Evolutionary conservation across 2,329 filamentous ascomycete species (phyloP).

Genomic region (Ceratocystis destructans): DNA sequence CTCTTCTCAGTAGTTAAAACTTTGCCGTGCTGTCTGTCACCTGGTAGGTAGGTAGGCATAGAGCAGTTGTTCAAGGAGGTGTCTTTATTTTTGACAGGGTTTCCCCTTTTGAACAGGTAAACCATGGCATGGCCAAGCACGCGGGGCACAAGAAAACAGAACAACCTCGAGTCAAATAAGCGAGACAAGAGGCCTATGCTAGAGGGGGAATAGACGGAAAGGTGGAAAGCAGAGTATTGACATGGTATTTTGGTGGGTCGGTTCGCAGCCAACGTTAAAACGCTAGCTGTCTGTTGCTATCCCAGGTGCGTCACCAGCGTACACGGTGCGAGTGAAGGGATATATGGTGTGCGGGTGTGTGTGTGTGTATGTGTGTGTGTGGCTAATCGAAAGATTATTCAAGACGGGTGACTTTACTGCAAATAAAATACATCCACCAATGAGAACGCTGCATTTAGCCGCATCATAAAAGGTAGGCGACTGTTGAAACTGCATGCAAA

Average conservation of each 20-base stretch:
- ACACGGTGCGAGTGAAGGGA: too few species aligned
- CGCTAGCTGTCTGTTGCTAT: too few species aligned
- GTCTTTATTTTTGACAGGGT: background rate
- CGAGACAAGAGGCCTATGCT: background rate
- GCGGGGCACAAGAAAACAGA: background rate
- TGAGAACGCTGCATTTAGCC: background rate
- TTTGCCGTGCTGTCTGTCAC: too few species aligned
- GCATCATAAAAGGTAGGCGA: background rate
- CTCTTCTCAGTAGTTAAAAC: too few species aligned
- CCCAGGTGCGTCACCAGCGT: too few species aligned
- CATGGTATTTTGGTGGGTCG: too few species aligned
- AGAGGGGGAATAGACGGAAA: background rate
- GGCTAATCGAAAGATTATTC: too few species aligned
- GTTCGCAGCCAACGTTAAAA: background rate
- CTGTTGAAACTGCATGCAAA: conserved; percentile 4
- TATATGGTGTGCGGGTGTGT: too few species aligned
- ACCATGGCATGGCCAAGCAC: background rate
- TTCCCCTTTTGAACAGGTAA: background rate
- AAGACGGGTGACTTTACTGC: too few species aligned
- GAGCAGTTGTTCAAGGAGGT: background rate
- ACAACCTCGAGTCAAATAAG: background rate
- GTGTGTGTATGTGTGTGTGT: too few species aligned
- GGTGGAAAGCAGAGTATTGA: background rate
- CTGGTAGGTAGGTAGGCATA: background rate
- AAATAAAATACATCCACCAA: background rate